These are phyloP conservation scores for Oenanthe sinensis DNA, from an alignment of 129 eudicot species.

Conservation along the genomic window DNA sequence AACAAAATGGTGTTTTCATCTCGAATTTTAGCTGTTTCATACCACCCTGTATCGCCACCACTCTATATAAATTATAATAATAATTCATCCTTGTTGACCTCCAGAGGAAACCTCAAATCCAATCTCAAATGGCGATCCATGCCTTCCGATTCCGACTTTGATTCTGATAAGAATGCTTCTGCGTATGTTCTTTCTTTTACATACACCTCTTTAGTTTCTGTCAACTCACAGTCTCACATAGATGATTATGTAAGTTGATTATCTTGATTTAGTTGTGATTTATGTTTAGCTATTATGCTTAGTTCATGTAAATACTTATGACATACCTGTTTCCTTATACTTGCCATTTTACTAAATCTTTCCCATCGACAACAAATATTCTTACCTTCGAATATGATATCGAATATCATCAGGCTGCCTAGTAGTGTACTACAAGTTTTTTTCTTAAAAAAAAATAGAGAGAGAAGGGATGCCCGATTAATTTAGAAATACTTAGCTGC, in stretches of 20 bases:
- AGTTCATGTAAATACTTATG: background rate
- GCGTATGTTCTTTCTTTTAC: background rate
- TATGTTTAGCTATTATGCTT: background rate
- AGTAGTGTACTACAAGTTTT: too few species aligned
- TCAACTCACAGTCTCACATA: background rate
- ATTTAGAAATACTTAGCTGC: background rate
- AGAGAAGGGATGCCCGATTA: too few species aligned
- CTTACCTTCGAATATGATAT: background rate
- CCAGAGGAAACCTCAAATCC: background rate
- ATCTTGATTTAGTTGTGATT: background rate
- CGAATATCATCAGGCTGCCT: background rate
- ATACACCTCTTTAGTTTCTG: background rate
- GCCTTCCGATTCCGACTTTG: background rate
- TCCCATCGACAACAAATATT: too few species aligned
- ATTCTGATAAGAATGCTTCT: background rate
- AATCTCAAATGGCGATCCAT: background rate
- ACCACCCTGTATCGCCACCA: background rate
- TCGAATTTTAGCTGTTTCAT: background rate
- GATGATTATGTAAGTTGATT: background rate
- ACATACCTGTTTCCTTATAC: too few species aligned
- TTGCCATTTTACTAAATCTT: too few species aligned
- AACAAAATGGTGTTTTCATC: background rate
- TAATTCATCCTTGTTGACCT: background rate
- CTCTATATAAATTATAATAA: background rate
- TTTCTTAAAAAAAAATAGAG: too few species aligned